Evolutionary conservation across 345 rosid genomes (phyloP).

Genomic region (Eucalyptus curtisii): DNA sequence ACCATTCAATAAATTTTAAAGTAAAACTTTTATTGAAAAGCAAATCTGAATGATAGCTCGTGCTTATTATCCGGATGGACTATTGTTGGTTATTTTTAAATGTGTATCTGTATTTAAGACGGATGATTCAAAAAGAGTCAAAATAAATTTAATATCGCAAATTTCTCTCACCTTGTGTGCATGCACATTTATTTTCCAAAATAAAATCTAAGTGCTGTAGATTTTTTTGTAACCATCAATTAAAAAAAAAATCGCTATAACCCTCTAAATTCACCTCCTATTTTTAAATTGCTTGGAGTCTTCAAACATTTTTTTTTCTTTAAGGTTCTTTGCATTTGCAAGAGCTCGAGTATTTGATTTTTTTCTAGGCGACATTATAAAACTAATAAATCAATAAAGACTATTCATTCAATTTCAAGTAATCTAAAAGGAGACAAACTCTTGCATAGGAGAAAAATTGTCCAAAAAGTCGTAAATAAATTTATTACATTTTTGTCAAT

Average conservation of each 20-base stretch:
- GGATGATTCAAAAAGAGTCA: background rate
- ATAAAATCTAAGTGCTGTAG: background rate
- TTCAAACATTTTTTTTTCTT: background rate
- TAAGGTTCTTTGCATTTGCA: background rate
- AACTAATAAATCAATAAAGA: background rate
- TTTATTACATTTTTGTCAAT: rapidly evolving
- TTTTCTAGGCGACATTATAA: background rate
- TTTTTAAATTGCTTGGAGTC: background rate
- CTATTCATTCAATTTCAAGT: background rate
- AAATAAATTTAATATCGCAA: background rate
- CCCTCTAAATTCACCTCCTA: background rate
- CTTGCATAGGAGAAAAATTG: rapidly evolving
- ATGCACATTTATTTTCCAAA: background rate
- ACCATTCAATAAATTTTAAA: background rate
- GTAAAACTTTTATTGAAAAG: background rate
- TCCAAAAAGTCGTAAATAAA: too few species aligned
- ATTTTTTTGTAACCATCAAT: background rate
- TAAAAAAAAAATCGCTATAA: background rate
- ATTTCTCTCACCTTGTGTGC: background rate
- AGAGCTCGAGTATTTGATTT: background rate
- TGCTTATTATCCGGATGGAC: background rate
- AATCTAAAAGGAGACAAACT: background rate
- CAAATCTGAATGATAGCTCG: background rate
- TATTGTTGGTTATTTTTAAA: background rate
- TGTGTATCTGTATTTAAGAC: background rate